Conservation (phyloP, 805 yeast genomes). For the Sporopachydermia lactativora region DNA sequence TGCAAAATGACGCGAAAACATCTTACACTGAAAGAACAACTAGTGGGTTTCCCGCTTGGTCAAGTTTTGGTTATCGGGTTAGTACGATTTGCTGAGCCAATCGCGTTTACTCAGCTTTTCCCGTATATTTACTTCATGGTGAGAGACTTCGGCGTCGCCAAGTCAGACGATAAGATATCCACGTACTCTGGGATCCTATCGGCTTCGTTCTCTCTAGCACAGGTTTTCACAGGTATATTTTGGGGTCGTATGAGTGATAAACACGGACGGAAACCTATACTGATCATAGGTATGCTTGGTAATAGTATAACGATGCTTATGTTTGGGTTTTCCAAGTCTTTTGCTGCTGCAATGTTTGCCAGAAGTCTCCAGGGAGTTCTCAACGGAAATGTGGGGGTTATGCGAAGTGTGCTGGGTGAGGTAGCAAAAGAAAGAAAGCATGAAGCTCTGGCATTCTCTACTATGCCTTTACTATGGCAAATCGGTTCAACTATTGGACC, state of each 20-base stretch:
- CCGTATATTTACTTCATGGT: conserved; percentile 57
- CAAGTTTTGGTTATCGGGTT: conserved; percentile 8
- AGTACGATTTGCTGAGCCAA: conserved; percentile 44
- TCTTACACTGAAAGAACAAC: neutral
- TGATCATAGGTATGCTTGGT: conserved; percentile 38
- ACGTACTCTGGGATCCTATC: conserved; percentile 49
- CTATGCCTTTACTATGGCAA: conserved; percentile 48
- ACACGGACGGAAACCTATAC: conserved; percentile 41
- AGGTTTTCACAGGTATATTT: conserved; percentile 39
- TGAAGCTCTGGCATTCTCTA: conserved; percentile 49
- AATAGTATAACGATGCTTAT: conserved; percentile 31
- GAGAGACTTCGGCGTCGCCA: conserved; percentile 36
- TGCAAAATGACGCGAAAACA: conserved; percentile 2
- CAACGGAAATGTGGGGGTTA: conserved; percentile 54
- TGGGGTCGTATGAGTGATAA: conserved; percentile 47
- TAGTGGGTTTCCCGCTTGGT: conserved; percentile 3
- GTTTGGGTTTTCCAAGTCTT: conserved; percentile 41
- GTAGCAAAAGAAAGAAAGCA: conserved; percentile 39
- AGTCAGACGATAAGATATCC: conserved; percentile 35
- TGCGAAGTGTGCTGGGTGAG: conserved; percentile 50
- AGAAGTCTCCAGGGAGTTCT: conserved; percentile 40
- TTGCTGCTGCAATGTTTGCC: conserved; percentile 37
- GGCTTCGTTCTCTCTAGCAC: conserved; percentile 47
- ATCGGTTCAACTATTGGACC: conserved; percentile 51
- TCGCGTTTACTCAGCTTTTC: conserved; percentile 46